Conservation (phyloP, 1,284 basidiomycete species). For the Apiotrichum porosum region DNA sequence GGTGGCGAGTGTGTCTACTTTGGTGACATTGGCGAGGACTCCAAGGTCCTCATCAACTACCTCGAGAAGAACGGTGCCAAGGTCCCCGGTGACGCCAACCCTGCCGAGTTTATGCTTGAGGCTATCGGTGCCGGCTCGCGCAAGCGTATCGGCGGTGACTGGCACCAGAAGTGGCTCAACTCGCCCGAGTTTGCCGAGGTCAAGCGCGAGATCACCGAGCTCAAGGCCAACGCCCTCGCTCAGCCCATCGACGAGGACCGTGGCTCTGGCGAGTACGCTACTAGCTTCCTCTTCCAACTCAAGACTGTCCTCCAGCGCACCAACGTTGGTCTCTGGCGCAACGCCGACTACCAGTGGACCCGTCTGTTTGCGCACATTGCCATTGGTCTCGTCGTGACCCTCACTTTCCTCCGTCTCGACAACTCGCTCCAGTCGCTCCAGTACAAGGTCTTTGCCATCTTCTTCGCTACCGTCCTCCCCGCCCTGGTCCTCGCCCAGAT, state of each 20-base stretch:
- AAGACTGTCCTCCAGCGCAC: constrained; percentile 68
- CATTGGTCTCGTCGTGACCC: constrained; percentile 71
- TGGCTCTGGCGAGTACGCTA: constrained; percentile 51
- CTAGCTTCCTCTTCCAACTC: constrained; percentile 73
- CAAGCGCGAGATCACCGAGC: constrained; percentile 48
- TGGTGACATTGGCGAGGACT: constrained; percentile 55
- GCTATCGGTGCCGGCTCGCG: constrained; percentile 71
- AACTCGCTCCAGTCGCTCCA: constrained; percentile 67
- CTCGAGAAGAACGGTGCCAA: constrained; percentile 54
- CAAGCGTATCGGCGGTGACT: constrained; percentile 62
- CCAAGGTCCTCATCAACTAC: constrained; percentile 53
- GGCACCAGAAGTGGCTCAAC: constrained; percentile 68
- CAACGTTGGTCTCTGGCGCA: constrained; percentile 72
- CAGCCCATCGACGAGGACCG: constrained; percentile 39
- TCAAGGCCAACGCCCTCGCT: constrained; percentile 51
- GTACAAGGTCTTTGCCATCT: constrained; percentile 67
- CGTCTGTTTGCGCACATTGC: constrained; percentile 71
- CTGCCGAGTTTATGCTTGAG: constrained; percentile 52
- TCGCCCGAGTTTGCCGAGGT: constrained; percentile 49
- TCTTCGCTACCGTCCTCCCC: constrained; percentile 46
- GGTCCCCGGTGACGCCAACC: constrained; percentile 55
- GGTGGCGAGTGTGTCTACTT: constrained; percentile 50
- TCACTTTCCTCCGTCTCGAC: constrained; percentile 77
- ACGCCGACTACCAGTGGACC: constrained; percentile 63
- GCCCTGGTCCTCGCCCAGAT: constrained; percentile 52